These are phyloP conservation scores for Bondarzewia mesenterica DNA, from an alignment of 1,284 basidiomycete species.

Conservation along the genomic window DNA sequence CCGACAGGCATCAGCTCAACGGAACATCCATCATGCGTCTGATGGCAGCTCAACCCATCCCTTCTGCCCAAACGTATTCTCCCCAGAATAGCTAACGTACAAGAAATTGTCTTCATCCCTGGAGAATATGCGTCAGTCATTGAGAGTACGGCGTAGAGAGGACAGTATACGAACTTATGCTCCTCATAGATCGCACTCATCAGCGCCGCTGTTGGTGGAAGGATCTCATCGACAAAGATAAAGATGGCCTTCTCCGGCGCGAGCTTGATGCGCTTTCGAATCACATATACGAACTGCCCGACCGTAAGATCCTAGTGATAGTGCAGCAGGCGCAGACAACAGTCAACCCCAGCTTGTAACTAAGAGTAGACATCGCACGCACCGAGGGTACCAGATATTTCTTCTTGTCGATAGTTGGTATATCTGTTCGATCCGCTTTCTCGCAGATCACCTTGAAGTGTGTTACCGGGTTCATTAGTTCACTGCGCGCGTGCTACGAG, in stretches of 20 bases:
- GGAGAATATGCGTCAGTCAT: constrained; percentile 14
- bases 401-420: constrained; percentile 99
- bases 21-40: constrained; percentile 10
- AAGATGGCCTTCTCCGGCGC: constrained; percentile 99
- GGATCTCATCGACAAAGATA: constrained; percentile 97
- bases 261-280: constrained; percentile 99
- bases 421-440: constrained; percentile 98
- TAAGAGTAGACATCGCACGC: constrained; percentile 22
- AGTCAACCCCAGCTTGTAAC: no score
- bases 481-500: background rate
- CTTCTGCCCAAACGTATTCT: constrained; percentile 83
- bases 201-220: constrained; percentile 95
- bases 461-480: constrained; percentile 9
- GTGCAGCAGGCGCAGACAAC: no score
- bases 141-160: background rate
- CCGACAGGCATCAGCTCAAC: background rate
- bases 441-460: constrained; percentile 96
- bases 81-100: constrained; percentile 93
- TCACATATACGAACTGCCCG: constrained; percentile 99
- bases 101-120: constrained; percentile 97
- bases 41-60: constrained; percentile 14
- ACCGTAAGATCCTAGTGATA: constrained; percentile 84
- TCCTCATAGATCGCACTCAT: constrained; percentile 99
- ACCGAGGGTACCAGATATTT: constrained; percentile 99
- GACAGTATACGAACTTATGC: constrained; percentile 72